phyloP scores from a whole-genome alignment of 2,329 filamentous ascomycete species.

The Colletotrichum aenigma region DNA sequence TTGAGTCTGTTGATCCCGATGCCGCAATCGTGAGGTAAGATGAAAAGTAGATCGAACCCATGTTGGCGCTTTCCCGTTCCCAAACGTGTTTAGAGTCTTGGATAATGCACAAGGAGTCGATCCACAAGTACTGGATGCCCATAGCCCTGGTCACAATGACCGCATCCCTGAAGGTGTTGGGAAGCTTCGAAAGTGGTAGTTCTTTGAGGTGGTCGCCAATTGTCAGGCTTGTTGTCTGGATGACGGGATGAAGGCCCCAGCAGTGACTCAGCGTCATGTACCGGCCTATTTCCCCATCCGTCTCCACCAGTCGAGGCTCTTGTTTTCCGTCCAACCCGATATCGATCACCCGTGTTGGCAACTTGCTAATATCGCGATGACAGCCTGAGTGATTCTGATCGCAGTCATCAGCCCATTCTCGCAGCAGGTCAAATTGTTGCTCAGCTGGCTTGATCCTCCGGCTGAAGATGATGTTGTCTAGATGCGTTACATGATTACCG shows the following conservation, averaged over 20 bases:
- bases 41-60: neutral
- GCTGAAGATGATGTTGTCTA: neutral
- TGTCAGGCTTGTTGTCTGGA: neutral
- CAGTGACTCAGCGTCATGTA: neutral
- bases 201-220: neutral
- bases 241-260: neutral
- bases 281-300: neutral
- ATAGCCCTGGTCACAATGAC: neutral
- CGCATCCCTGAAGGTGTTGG: neutral
- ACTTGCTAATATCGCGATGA: neutral
- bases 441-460: neutral
- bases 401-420: neutral
- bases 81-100: neutral
- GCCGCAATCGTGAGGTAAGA: neutral
- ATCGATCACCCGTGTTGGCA: neutral
- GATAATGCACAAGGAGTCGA: neutral
- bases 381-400: neutral
- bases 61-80: neutral
- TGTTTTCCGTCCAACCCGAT: neutral
- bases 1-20: neutral
- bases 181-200: neutral
- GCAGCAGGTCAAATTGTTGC: neutral
- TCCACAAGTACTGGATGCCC: neutral
- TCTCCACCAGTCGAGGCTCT: neutral
- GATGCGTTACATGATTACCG: accelerated